Evolutionary conservation across 176 grass and related monocot genomes (phyloP).

Genomic region (Lolium multiflorum): DNA sequence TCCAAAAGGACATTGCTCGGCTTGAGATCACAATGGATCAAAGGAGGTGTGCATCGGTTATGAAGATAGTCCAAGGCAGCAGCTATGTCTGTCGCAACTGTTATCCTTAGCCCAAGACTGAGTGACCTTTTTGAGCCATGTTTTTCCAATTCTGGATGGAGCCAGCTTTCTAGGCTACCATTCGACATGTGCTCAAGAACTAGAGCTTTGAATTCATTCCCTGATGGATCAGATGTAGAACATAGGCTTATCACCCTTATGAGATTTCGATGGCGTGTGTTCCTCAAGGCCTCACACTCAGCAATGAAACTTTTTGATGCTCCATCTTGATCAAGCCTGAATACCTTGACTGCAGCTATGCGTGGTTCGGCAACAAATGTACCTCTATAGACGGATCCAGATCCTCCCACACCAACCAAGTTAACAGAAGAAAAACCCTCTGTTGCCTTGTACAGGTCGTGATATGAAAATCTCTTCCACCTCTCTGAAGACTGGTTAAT

Average conservation of each 20-base stretch:
- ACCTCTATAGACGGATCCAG: constrained; percentile 30
- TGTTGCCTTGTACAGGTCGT: constrained; percentile 25
- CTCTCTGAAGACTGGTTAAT: background rate
- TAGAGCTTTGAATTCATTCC: constrained; percentile 20
- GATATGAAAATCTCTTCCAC: constrained; percentile 2
- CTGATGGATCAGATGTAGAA: constrained; percentile 10
- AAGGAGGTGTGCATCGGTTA: constrained; percentile 25
- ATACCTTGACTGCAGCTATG: constrained; percentile 31
- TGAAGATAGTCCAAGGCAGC: constrained; percentile 59
- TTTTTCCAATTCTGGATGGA: background rate
- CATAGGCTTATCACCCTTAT: constrained; percentile 14
- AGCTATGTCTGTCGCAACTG: constrained; percentile 43
- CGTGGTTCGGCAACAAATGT: background rate
- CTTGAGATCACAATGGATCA: constrained; percentile 61
- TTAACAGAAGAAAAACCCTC: constrained; percentile 9
- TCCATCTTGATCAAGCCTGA: constrained; percentile 24
- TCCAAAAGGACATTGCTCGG: constrained; percentile 42
- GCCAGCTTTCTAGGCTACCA: constrained; percentile 16
- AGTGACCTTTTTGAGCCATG: constrained; percentile 7
- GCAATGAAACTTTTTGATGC: constrained; percentile 18
- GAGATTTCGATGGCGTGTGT: constrained; percentile 25
- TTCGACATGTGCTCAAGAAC: constrained; percentile 16
- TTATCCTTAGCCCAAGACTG: constrained; percentile 12
- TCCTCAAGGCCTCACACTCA: constrained; percentile 18
- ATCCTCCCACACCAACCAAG: background rate